Evolutionary conservation across 2,329 filamentous ascomycete species (phyloP).

Genomic region (Dothideomycetes sp.): DNA sequence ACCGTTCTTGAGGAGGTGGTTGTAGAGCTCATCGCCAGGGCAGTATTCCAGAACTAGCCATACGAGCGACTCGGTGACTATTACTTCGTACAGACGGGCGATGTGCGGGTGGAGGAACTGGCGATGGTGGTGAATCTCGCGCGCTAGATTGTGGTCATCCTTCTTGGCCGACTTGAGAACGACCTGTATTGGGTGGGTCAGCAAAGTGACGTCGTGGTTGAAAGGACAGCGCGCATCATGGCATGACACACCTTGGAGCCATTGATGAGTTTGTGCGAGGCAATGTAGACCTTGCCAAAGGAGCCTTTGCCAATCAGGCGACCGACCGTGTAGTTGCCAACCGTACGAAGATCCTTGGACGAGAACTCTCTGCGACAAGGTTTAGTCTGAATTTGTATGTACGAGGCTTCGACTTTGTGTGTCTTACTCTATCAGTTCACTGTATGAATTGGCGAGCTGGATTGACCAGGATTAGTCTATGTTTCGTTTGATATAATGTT

Average conservation of each 20-base stretch:
- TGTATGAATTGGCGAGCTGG: conserved; percentile 97
- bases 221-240: too few relatives aligned
- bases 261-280: conserved; percentile 94
- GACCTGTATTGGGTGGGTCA: conserved; percentile 48
- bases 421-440: conserved; percentile 84
- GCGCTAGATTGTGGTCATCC: conserved; percentile 86
- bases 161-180: conserved; percentile 98
- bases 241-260: conserved; percentile 69
- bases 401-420: too few relatives aligned
- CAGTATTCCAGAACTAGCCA: conserved; percentile 98
- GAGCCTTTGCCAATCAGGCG: conserved; percentile 93
- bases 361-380: conserved; percentile 68
- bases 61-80: conserved; percentile 88
- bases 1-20: conserved; percentile 83
- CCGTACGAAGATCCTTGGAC: conserved; percentile 78
- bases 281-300: conserved; percentile 96
- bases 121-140: conserved; percentile 96
- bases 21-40: conserved; percentile 91
- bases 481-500: conserved; percentile 5
- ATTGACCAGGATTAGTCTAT: conserved; percentile 17
- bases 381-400: conserved; percentile 12
- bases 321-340: conserved; percentile 90
- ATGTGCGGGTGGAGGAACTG: conserved; percentile 98
- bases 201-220: background rate
- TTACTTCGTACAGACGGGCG: conserved; percentile 91